Evolutionary conservation across 2,329 filamentous ascomycete genomes (phyloP).

Genomic region (Hirsutella rhossiliensis): DNA sequence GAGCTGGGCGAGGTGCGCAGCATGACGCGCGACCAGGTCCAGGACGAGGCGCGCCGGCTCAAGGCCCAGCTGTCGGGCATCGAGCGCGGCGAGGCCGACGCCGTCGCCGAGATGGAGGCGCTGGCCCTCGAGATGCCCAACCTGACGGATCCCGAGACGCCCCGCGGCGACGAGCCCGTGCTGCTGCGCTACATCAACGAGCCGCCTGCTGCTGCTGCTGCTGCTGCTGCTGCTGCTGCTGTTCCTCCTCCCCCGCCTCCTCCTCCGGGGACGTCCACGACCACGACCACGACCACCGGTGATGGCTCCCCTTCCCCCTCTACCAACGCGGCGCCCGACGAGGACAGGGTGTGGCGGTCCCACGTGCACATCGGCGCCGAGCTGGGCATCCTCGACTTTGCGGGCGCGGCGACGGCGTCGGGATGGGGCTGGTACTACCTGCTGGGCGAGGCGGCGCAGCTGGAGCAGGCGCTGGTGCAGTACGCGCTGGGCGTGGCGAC

Average conservation of each 20-base stretch:
- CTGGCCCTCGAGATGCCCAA: conserved; percentile 78
- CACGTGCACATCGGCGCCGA: conserved; percentile 80
- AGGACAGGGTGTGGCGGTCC: conserved; percentile 44
- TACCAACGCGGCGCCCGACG: too few species aligned
- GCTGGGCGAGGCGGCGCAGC: conserved; percentile 75
- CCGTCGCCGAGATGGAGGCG: conserved; percentile 54
- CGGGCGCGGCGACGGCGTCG: conserved; percentile 64
- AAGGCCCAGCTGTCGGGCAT: conserved; percentile 51
- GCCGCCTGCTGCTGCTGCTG: conserved; percentile 31
- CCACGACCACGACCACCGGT: conserved; percentile 2
- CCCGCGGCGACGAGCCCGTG: conserved; percentile 51
- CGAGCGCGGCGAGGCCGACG: conserved; percentile 46
- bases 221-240: conserved; percentile 12
- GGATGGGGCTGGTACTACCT: conserved; percentile 99
- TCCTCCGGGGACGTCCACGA: too few species aligned
- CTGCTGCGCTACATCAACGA: conserved; percentile 73
- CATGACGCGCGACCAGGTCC: conserved; percentile 37
- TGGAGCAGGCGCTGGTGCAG: conserved; percentile 89
- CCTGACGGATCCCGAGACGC: conserved; percentile 66
- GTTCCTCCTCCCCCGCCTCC: too few species aligned
- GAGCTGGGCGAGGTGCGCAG: conserved; percentile 21
- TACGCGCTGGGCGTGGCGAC: conserved; percentile 69
- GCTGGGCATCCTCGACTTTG: conserved; percentile 85
- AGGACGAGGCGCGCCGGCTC: conserved; percentile 50
- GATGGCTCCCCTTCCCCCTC: too few species aligned